A percentile compares a stretch with the other conserved stretches of the same genome.
Conservation (phyloP, 169 alveolate genomes). For the Plasmodium gaboni region DNA sequence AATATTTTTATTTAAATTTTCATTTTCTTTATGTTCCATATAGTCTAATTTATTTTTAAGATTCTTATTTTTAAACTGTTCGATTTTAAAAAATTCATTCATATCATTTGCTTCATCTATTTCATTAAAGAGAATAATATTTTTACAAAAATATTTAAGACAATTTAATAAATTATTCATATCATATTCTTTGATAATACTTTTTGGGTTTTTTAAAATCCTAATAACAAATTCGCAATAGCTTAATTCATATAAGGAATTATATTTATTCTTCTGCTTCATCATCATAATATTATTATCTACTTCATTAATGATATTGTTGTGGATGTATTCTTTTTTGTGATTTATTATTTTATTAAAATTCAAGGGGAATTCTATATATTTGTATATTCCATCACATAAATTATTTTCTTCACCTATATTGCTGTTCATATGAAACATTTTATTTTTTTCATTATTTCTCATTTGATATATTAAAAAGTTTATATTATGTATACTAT, state of each 20-base stretch:
- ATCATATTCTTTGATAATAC: slow-evolving; percentile 44
- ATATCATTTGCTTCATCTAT: slow-evolving; percentile 14
- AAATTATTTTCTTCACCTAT: not conserved
- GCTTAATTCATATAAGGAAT: slow-evolving; percentile 14
- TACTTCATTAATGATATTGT: too few species aligned
- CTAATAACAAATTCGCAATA: slow-evolving; percentile 37
- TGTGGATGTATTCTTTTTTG: not conserved
- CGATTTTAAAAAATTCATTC: slow-evolving; percentile 62
- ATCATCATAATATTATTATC: too few species aligned
- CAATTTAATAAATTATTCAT: slow-evolving; percentile 28
- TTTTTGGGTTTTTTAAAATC: slow-evolving; percentile 26
- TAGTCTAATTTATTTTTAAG: slow-evolving; percentile 27
- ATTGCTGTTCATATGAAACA: not conserved
- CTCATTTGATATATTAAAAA: not conserved
- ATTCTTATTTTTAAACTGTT: slow-evolving; percentile 54
- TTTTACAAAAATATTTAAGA: slow-evolving; percentile 39
- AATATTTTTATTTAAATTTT: slow-evolving; percentile 30
- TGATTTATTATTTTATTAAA: slow-evolving; percentile 47
- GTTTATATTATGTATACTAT: slow-evolving; percentile 40
- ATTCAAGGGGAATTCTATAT: slow-evolving; percentile 49
- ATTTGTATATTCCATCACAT: slow-evolving; percentile 10
- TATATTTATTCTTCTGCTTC: not conserved
- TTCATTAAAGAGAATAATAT: slow-evolving; percentile 42
- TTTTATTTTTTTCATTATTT: slow-evolving; percentile 1
- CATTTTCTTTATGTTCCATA: slow-evolving; percentile 9